Conservation (phyloP, 208 protist species). For the Leishmania aethiopica region DNA sequence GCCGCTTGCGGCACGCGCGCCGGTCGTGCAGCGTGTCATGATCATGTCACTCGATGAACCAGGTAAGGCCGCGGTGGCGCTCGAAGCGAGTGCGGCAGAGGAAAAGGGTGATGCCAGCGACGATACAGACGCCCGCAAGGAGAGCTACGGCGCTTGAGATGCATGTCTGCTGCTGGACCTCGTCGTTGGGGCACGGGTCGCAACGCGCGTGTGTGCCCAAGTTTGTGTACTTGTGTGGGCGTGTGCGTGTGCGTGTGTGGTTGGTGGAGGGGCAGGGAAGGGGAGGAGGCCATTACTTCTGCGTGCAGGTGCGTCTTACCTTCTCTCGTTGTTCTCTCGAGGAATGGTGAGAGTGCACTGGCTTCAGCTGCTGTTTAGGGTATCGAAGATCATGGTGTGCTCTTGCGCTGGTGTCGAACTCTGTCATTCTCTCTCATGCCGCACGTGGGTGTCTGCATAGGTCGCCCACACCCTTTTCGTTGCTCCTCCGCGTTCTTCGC, state of each 20-base stretch:
- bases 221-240: neutral
- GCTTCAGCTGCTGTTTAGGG: neutral
- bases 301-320: neutral
- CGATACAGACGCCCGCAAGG: constrained; percentile 44
- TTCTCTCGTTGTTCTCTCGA: neutral
- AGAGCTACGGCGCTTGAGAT: constrained; percentile 41
- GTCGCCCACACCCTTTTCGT: neutral
- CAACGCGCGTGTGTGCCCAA: neutral
- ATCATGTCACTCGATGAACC: neutral
- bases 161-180: neutral
- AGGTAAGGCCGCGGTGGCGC: neutral
- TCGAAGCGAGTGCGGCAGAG: neutral
- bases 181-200: neutral
- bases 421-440: neutral
- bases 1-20: neutral
- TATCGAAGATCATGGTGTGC: neutral
- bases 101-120: constrained; percentile 13
- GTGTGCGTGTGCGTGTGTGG: neutral
- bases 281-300: neutral
- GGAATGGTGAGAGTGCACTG: neutral
- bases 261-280: neutral
- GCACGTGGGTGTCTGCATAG: neutral
- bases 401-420: neutral
- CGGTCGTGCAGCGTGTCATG: neutral
- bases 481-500: neutral